Conservation (phyloP, 228 moss, liverwort and hornwort genomes). For the Sphagnum fallax region DNA sequence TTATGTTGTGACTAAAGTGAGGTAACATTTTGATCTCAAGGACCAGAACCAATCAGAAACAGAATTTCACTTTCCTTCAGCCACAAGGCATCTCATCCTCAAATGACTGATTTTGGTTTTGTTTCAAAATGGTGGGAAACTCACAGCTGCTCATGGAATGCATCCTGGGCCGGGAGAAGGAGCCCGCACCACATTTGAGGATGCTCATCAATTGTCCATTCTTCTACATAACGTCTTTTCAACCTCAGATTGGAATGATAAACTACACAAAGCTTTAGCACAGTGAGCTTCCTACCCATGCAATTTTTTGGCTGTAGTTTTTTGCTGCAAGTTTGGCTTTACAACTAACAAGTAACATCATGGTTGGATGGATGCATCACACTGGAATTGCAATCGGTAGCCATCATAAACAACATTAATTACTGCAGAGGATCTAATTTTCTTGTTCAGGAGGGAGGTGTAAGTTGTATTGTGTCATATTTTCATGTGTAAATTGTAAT, state of each 20-base stretch:
- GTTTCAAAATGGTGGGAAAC: too few species aligned
- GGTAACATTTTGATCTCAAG: too few species aligned
- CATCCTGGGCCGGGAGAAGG: constrained; percentile 48
- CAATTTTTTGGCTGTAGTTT: background rate
- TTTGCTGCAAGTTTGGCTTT: background rate
- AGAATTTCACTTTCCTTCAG: too few species aligned
- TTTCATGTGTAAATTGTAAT: background rate
- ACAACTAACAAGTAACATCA: background rate
- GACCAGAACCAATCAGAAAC: too few species aligned
- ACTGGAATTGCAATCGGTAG: background rate
- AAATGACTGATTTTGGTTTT: too few species aligned
- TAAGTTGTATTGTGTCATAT: background rate
- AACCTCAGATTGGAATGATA: constrained; percentile 11
- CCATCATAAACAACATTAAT: background rate
- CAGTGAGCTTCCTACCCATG: background rate
- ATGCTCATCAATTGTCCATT: constrained; percentile 43
- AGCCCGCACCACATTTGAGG: constrained; percentile 45
- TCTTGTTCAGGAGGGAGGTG: background rate
- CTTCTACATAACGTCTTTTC: constrained; percentile 26
- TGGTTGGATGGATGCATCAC: background rate
- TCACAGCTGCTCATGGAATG: constrained; percentile 57
- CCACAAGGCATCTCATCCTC: too few species aligned
- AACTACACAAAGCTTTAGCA: background rate
- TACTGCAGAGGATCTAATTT: too few species aligned
- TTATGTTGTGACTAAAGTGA: too few species aligned